phyloP scores from a whole-genome alignment of 805 yeast species.

The Kodamaea laetipori region DNA sequence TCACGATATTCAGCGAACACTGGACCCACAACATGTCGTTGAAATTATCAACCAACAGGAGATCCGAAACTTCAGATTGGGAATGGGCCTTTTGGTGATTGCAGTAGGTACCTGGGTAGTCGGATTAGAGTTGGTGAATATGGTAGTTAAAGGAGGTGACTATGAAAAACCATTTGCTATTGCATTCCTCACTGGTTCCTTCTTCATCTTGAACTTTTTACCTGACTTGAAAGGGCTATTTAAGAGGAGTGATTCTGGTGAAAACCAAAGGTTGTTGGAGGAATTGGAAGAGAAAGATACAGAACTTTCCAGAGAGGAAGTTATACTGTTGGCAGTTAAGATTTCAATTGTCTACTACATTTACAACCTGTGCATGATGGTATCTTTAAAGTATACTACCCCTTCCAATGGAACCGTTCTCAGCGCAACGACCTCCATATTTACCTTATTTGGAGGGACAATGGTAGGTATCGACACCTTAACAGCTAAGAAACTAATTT shows the following conservation, averaged over 20 bases:
- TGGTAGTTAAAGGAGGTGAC: slow-evolving; percentile 49
- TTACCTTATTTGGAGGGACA: slow-evolving; percentile 49
- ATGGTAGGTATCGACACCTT: slow-evolving; percentile 44
- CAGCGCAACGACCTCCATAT: slow-evolving; percentile 53
- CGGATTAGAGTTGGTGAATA: slow-evolving; percentile 51
- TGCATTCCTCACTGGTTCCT: slow-evolving; percentile 50
- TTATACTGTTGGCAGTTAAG: slow-evolving; percentile 38
- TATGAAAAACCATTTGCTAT: slow-evolving; percentile 52
- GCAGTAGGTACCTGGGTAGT: slow-evolving; percentile 51
- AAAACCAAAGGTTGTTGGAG: slow-evolving; percentile 1
- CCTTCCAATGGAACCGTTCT: slow-evolving; percentile 56
- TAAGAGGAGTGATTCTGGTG: slow-evolving; percentile 18
- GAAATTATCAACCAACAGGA: slow-evolving; percentile 45
- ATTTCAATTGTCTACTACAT: slow-evolving; percentile 44
- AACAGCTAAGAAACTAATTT: slow-evolving; percentile 41
- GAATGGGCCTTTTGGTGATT: slow-evolving; percentile 42
- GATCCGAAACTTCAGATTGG: slow-evolving; percentile 44
- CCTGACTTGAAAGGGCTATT: slow-evolving; percentile 31
- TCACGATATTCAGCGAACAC: slow-evolving; percentile 12
- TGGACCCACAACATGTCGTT: slow-evolving; percentile 29
- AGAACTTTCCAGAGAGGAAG: slow-evolving; percentile 30
- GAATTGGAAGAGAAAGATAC: slow-evolving; percentile 1
- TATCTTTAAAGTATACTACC: slow-evolving; percentile 50
- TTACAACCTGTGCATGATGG: slow-evolving; percentile 43
- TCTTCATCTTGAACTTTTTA: slow-evolving; percentile 47